Evolutionary conservation across 1,139 yeast species (phyloP).

Genomic region (Saccharomycopsis crataegensis): DNA sequence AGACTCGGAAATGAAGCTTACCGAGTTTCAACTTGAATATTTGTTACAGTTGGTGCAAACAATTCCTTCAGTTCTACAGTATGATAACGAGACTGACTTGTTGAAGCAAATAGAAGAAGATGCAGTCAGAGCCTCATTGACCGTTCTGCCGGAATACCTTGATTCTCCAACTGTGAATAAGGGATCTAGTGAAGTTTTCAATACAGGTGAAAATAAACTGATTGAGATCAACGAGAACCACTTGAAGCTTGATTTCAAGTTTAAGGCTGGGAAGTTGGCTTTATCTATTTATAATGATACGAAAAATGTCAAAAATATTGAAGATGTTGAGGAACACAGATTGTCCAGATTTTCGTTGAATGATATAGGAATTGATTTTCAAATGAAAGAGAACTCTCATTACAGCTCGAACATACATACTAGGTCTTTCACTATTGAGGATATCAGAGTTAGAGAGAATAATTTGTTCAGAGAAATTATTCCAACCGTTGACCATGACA

Average conservation of each 20-base stretch:
- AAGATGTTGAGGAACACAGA: constrained; percentile 29
- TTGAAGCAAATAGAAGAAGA: constrained; percentile 55
- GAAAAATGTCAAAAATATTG: constrained; percentile 31
- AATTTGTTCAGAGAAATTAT: constrained; percentile 76
- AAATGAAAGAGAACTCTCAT: constrained; percentile 47
- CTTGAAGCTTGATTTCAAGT: constrained; percentile 40
- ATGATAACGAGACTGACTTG: constrained; percentile 31
- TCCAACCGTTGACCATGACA: constrained; percentile 57
- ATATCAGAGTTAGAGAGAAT: constrained; percentile 51
- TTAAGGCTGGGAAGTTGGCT: constrained; percentile 56
- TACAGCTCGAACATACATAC: constrained; percentile 56
- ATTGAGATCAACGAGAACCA: constrained; percentile 27
- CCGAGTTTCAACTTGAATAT: constrained; percentile 70
- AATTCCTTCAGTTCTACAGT: constrained; percentile 48
- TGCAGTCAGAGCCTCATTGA: constrained; percentile 38
- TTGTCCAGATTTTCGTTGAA: constrained; percentile 62
- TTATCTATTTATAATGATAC: constrained; percentile 61
- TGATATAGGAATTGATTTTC: constrained; percentile 44
- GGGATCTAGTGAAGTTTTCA: constrained; percentile 13
- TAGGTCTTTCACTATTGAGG: constrained; percentile 71
- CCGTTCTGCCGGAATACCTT: constrained; percentile 26
- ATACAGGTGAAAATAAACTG: neutral
- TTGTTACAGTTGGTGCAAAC: constrained; percentile 50
- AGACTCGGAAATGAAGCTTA: constrained; percentile 58
- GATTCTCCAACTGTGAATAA: neutral